A percentile compares a stretch with the other conserved stretches of the same genome.
phyloP scores from a whole-genome alignment of 2,329 filamentous ascomycete species.

The Aspergillus unguis region DNA sequence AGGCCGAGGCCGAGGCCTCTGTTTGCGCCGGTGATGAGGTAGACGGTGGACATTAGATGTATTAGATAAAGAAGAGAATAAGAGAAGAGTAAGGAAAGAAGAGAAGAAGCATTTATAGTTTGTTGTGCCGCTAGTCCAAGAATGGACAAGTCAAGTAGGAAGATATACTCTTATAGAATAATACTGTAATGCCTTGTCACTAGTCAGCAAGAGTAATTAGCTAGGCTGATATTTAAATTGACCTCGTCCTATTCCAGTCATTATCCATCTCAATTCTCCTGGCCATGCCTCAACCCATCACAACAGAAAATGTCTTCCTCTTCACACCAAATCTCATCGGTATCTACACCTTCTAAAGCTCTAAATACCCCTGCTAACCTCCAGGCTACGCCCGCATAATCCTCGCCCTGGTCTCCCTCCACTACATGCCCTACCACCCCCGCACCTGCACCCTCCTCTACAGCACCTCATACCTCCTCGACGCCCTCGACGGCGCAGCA shows the following conservation, averaged over 20 bases:
- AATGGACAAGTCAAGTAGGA: too few species aligned
- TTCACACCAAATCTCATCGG: conserved; percentile 81
- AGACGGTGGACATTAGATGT: neutral
- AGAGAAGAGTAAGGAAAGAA: too few species aligned
- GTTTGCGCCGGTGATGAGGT: conserved; percentile 28
- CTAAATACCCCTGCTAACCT: neutral
- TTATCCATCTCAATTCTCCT: too few species aligned
- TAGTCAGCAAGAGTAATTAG: too few species aligned
- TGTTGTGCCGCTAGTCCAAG: too few species aligned
- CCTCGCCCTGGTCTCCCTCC: conserved; percentile 82
- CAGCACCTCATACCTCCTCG: conserved; percentile 88
- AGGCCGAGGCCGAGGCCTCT: conserved; percentile 27
- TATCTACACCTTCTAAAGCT: conserved; percentile 40
- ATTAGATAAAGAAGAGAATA: too few species aligned
- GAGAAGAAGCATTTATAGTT: too few species aligned
- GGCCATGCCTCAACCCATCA: too few species aligned
- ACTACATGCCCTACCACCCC: conserved; percentile 99
- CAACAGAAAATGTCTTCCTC: conserved; percentile 70
- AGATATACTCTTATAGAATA: too few species aligned
- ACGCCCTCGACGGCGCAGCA: conserved; percentile 89
- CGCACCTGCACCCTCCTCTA: conserved; percentile 84
- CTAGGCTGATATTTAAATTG: too few species aligned
- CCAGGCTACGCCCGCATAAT: conserved; percentile 74
- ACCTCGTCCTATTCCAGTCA: too few species aligned
- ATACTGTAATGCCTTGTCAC: too few species aligned